A percentile compares a stretch with the other conserved stretches of the same genome.
Conservation (phyloP, 805 yeast genomes). For the Metschnikowia lachancei region DNA sequence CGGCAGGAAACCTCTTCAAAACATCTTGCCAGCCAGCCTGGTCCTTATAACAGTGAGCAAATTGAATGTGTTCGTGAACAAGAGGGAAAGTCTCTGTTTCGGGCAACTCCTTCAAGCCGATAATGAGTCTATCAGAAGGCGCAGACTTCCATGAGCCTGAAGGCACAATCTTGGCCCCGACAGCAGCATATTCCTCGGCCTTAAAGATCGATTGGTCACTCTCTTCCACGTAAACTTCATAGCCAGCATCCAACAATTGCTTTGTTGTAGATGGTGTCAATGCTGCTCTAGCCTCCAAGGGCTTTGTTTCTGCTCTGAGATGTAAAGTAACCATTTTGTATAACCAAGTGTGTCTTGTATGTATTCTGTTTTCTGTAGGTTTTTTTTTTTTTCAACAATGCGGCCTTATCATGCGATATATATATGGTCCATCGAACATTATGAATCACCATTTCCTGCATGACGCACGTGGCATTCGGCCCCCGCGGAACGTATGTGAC, state of each 20-base stretch:
- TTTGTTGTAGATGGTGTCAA: conserved; percentile 90
- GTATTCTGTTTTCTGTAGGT: background rate
- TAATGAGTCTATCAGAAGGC: conserved; percentile 83
- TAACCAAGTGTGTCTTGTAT: background rate
- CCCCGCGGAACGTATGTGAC: conserved; percentile 7
- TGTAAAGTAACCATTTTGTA: conserved; percentile 59
- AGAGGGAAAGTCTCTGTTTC: conserved; percentile 88
- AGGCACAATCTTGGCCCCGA: conserved; percentile 87
- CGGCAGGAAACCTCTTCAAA: conserved; percentile 81
- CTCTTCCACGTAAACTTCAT: conserved; percentile 84
- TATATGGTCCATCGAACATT: conserved; percentile 5
- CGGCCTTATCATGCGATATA: conserved; percentile 7
- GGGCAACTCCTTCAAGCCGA: conserved; percentile 94
- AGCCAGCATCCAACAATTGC: conserved; percentile 80
- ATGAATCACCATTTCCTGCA: conserved; percentile 11
- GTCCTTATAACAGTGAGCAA: conserved; percentile 97
- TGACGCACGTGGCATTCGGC: conserved; percentile 1
- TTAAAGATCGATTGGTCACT: conserved; percentile 79
- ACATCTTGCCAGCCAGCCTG: conserved; percentile 98
- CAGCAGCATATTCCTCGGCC: conserved; percentile 69
- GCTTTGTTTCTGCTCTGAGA: conserved; percentile 95
- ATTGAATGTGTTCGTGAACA: conserved; percentile 93
- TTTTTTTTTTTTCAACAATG: background rate
- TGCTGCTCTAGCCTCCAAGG: conserved; percentile 96
- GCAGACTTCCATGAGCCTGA: conserved; percentile 92